Evolutionary conservation across 225 moss, liverwort and hornwort species (phyloP).

Genomic region (Physcomitrium patens): DNA sequence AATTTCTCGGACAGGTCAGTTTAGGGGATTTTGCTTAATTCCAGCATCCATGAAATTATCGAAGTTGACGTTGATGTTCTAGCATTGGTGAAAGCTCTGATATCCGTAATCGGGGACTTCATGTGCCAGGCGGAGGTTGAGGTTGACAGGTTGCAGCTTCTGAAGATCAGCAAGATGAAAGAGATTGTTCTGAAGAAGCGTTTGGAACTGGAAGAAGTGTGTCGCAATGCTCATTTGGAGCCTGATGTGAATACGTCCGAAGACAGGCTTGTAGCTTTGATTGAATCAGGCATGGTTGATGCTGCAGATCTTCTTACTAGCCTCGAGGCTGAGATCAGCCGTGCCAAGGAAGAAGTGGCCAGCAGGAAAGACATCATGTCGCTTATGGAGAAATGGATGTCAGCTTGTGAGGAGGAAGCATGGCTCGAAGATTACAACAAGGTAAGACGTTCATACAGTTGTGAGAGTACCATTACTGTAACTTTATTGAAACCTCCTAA

Average conservation of each 20-base stretch:
- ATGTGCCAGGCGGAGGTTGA: constrained; percentile 76
- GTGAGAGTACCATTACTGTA: no score
- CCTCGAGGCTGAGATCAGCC: constrained; percentile 73
- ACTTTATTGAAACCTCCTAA: fast-evolving
- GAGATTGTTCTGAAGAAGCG: constrained; percentile 93
- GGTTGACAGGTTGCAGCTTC: constrained; percentile 72
- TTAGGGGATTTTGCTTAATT: no score
- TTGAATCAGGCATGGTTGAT: constrained; percentile 90
- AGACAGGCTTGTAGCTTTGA: constrained; percentile 73
- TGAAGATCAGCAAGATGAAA: constrained; percentile 91
- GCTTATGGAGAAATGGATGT: constrained; percentile 99
- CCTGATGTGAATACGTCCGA: constrained; percentile 73
- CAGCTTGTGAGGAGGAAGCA: constrained; percentile 93
- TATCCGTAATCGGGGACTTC: background rate
- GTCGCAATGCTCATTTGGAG: constrained; percentile 81
- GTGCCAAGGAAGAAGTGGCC: constrained; percentile 76
- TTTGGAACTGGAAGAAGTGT: constrained; percentile 81
- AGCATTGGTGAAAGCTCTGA: no score
- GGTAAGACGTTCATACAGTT: constrained; percentile 30
- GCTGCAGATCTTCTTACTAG: constrained; percentile 80
- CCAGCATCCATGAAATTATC: no score
- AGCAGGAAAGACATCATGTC: constrained; percentile 87
- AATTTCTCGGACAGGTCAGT: no score
- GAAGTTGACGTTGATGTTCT: no score
- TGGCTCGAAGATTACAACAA: constrained; percentile 98